Conservation (phyloP, 108 stramenopile genomes). For the Discostella pseudostelligera region DNA sequence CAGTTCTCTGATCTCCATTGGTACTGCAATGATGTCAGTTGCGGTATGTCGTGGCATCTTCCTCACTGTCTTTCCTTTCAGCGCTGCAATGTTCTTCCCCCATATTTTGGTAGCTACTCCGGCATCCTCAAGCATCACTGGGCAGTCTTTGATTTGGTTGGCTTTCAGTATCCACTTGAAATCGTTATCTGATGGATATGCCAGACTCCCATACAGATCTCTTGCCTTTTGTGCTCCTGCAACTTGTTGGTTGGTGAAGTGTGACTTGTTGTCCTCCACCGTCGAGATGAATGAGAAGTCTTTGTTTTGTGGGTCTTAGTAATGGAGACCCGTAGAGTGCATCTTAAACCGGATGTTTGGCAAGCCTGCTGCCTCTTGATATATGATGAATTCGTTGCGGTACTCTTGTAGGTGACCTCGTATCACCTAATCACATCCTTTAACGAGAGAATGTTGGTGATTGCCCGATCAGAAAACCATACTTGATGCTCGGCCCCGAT, state of each 20-base stretch:
- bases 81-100: constrained; percentile 25
- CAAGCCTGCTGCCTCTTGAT: neutral
- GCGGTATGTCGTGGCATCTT: too few relatives aligned
- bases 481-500: neutral
- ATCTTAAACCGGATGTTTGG: neutral
- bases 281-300: neutral
- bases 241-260: too few relatives aligned
- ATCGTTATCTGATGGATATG: constrained; percentile 22
- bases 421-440: neutral
- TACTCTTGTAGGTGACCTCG: neutral
- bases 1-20: too few relatives aligned
- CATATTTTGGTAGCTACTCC: constrained; percentile 34
- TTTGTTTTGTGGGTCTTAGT: neutral
- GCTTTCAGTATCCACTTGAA: constrained; percentile 23
- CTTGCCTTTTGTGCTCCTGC: too few relatives aligned
- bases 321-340: neutral
- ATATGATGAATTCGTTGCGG: neutral
- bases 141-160: constrained; percentile 39
- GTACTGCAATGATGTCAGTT: too few relatives aligned
- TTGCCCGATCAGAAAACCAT: neutral
- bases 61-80: constrained; percentile 29
- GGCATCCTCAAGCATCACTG: constrained; percentile 37
- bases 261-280: too few relatives aligned
- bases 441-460: neutral
- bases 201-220: constrained; percentile 26